Evolutionary conservation across 192 early-diverging fungal genomes (phyloP).

Genomic region (Endogone sp.): DNA sequence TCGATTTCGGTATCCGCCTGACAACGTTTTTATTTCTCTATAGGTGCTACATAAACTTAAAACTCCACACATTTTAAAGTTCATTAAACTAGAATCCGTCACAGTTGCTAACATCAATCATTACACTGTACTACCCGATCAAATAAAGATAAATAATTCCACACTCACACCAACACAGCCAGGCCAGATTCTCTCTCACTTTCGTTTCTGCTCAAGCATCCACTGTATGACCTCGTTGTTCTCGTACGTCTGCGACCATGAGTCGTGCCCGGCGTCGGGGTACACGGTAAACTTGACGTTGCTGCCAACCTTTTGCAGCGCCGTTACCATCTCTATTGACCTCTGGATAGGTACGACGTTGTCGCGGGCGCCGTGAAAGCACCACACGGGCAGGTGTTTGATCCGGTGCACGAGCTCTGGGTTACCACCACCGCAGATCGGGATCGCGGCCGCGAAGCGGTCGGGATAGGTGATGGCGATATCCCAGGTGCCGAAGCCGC

Average conservation of each 20-base stretch:
- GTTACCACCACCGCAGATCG: slow-evolving; percentile 1
- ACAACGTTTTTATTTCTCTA: too few species aligned
- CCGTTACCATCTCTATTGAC: neutral
- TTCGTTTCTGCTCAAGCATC: neutral
- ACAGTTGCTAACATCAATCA: too few species aligned
- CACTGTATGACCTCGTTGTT: neutral
- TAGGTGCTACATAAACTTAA: too few species aligned
- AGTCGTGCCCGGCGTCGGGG: neutral
- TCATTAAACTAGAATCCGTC: too few species aligned
- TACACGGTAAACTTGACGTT: neutral
- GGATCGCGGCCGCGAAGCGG: slow-evolving; percentile 3
- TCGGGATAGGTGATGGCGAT: slow-evolving; percentile 17
- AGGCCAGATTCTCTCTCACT: neutral
- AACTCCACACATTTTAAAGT: too few species aligned
- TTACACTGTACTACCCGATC: neutral
- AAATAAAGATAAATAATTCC: too few species aligned
- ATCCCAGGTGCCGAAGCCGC: slow-evolving; percentile 7
- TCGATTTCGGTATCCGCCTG: too few species aligned
- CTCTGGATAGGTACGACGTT: neutral
- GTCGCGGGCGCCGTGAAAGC: slow-evolving; percentile 1
- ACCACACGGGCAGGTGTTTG: slow-evolving; percentile 1
- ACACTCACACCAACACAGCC: too few species aligned
- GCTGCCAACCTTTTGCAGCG: neutral
- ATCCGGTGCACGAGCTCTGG: slow-evolving; percentile 10
- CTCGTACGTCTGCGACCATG: neutral